Base-by-base conservation (phyloP, 2,329 filamentous ascomycete species). In the Ophiostoma tasmaniense region DNA sequence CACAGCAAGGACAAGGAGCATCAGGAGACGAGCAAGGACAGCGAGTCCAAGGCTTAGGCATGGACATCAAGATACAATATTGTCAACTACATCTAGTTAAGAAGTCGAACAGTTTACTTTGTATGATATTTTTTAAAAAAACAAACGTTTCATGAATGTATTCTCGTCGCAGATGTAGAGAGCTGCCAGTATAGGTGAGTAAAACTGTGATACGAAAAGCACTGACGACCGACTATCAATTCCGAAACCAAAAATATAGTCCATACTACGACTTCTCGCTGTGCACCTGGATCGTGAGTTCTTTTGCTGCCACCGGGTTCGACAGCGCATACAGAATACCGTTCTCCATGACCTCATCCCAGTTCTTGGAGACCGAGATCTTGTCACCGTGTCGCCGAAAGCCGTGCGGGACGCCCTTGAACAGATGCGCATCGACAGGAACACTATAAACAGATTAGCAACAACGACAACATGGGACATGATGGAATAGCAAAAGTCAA, bases 241-340 rank as follows among this genome's bases (percentile, higher is more conserved):
- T 42, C 17, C 42, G 42, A 45, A 45, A 45, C 17, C 17, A 7
- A 35, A 14, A 28, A 30, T 39, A 39, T 52, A 13, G 22, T 64
- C 28, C 45, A 67, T 35, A 22, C 64, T 2, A 33, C 64, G n/a
- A n/a, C n/a, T n/a, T n/a, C 55, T 67, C 68, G 8, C 52, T 39
- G 39, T 70, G 64, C 25, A 72, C 71, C 33, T 71, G 64, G 25
- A 71, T 25, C 0, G 67, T 64, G 85, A 81, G 80, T 0, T 80
- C 84, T 66, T 82, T 85, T 71, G 88, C 86, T 72, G 84, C 85
- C 2, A 81, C 82, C 69, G 86, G 85, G 0, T 74, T 75, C 1
- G 86, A 89, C 67, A 89, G 66, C 8, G 64, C 59, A 68, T 70
- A 73, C 5, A 67, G 30, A 14, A 73, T 71, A 42, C 72, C 72